A percentile compares a stretch with the other conserved stretches of the same genome.
Evolutionary conservation across 1,284 basidiomycete genomes (phyloP).

Genomic region (Tranzscheliella williamsii): DNA sequence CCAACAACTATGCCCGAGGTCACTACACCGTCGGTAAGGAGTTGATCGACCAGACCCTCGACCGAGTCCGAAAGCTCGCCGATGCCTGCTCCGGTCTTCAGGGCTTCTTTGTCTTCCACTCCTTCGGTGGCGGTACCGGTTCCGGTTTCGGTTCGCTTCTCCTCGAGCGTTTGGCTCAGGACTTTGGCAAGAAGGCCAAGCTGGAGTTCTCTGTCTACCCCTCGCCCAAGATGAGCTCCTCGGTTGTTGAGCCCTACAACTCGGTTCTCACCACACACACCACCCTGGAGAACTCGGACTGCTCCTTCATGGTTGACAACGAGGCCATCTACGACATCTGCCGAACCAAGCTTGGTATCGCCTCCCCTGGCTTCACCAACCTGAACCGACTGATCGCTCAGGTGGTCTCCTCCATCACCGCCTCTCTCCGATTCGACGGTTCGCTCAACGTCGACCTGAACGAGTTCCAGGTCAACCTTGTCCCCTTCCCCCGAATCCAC

Average conservation of each 20-base stretch:
- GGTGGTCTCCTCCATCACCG: conserved; percentile 96
- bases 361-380: conserved; percentile 88
- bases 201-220: conserved; percentile 99
- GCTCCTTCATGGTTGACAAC: conserved; percentile 68
- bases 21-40: conserved; percentile 95
- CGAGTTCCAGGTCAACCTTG: conserved; percentile 98
- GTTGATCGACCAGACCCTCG: conserved; percentile 77
- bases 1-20: conserved; percentile 86
- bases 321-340: conserved; percentile 92
- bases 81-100: conserved; percentile 98
- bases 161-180: conserved; percentile 90
- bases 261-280: conserved; percentile 98
- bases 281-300: conserved; percentile 98
- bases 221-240: conserved; percentile 73
- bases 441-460: conserved; percentile 96
- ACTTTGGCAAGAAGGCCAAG: conserved; percentile 99
- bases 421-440: conserved; percentile 95
- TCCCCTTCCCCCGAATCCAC: conserved; percentile 82
- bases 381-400: conserved; percentile 90
- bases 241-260: conserved; percentile 99
- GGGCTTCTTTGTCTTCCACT: conserved; percentile 99
- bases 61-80: conserved; percentile 90
- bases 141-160: conserved; percentile 98
- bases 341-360: conserved; percentile 88
- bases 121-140: conserved; percentile 98